Conservation (phyloP, 2,329 filamentous ascomycete species). For the Dothiorella sarmentorum region DNA sequence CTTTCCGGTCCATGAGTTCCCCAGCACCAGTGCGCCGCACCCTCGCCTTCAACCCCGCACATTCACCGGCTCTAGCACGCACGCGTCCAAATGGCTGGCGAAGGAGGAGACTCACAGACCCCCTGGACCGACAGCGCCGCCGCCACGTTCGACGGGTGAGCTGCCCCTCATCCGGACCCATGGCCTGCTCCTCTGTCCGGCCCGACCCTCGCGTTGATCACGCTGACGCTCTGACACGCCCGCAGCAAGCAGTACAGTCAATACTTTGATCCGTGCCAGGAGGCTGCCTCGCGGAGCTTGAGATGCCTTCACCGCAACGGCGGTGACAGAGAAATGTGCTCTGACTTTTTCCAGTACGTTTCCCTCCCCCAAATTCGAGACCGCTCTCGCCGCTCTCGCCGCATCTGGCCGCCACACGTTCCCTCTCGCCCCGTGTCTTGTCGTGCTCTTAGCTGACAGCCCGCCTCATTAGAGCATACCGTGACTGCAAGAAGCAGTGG, state of each 20-base stretch:
- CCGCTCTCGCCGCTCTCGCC: conserved; percentile 1
- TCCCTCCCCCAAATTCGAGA: background rate
- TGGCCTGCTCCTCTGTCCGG: background rate
- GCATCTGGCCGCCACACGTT: background rate
- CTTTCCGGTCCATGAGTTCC: too few species aligned
- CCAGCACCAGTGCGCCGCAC: background rate
- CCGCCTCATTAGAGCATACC: conserved; percentile 72
- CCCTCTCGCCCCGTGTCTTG: background rate
- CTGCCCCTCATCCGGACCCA: conserved; percentile 4
- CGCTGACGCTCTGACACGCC: conserved; percentile 3
- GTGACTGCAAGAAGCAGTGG: conserved; percentile 94
- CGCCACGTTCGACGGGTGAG: conserved; percentile 40
- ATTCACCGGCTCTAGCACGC: background rate
- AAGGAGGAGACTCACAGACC: conserved; percentile 26
- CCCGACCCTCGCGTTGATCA: conserved; percentile 11
- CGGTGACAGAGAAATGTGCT: conserved; percentile 84
- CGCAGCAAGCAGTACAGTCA: conserved; percentile 80
- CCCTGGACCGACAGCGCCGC: conserved; percentile 34
- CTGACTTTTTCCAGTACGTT: conserved; percentile 89
- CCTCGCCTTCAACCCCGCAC: conserved; percentile 6
- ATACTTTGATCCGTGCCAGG: conserved; percentile 93
- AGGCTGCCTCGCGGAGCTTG: conserved; percentile 80
- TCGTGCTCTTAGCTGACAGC: background rate
- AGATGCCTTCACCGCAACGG: conserved; percentile 85
- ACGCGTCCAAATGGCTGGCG: conserved; percentile 17